Percentiles rank a stretch among this genome's conserved stretches.
These are phyloP conservation scores for Cutaneotrichosporon arboriforme DNA, from an alignment of 1,284 basidiomycete genomes.

Conservation along the genomic window DNA sequence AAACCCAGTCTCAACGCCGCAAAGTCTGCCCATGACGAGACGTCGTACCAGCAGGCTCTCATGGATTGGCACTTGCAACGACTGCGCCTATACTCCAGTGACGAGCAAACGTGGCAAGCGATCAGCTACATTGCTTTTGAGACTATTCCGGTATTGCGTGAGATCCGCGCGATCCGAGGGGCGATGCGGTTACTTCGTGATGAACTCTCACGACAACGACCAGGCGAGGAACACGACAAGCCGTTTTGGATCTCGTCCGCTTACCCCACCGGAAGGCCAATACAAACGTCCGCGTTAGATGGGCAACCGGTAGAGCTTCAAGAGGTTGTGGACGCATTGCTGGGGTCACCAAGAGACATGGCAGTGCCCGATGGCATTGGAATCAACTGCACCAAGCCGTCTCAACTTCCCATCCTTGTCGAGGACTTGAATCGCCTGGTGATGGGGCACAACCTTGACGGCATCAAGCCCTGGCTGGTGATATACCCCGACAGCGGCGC, in stretches of 20 bases:
- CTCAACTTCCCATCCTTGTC: conserved; percentile 46
- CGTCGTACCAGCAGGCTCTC: conserved; percentile 51
- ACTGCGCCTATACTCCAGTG: conserved; percentile 54
- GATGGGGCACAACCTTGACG: background rate
- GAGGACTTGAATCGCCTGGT: conserved; percentile 28
- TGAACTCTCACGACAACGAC: conserved; percentile 22
- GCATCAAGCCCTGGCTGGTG: conserved; percentile 48
- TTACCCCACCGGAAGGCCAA: conserved; percentile 52
- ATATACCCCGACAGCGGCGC: conserved; percentile 69
- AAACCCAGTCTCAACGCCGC: conserved; percentile 4
- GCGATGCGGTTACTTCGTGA: conserved; percentile 54
- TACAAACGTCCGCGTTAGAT: conserved; percentile 9
- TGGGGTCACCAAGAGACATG: conserved; percentile 1
- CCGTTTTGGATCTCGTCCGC: conserved; percentile 74
- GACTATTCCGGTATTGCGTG: conserved; percentile 65
- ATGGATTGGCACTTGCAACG: conserved; percentile 63
- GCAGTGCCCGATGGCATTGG: conserved; percentile 56
- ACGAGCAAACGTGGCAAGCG: conserved; percentile 55
- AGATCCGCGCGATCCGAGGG: conserved; percentile 60
- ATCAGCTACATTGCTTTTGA: conserved; percentile 71
- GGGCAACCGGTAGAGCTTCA: conserved; percentile 47
- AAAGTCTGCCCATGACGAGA: conserved; percentile 2
- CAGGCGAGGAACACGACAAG: conserved; percentile 4
- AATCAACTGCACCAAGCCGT: conserved; percentile 63
- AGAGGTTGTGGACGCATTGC: conserved; percentile 49